phyloP scores from a whole-genome alignment of 2,329 filamentous ascomycete species.

The Mariannaea elegans region DNA sequence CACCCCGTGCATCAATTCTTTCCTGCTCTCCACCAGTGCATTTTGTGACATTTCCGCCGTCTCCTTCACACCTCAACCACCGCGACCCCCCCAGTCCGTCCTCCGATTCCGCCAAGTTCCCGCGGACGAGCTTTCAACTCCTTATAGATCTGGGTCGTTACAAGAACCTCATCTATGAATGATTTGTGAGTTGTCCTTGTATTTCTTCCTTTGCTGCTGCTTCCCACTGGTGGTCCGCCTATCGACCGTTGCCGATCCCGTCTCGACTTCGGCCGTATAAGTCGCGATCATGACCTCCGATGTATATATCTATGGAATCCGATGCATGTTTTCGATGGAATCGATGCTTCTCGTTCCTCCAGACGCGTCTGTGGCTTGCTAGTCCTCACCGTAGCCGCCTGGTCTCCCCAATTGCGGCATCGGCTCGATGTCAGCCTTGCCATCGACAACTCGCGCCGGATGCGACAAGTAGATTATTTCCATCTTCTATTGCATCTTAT shows the following conservation, averaged over 20 bases:
- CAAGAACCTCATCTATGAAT: slow-evolving; percentile 56
- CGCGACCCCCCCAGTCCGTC: slow-evolving; percentile 36
- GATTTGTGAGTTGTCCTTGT: slow-evolving; percentile 57
- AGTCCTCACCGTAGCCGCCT: slow-evolving; percentile 31
- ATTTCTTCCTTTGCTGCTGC: slow-evolving; percentile 40
- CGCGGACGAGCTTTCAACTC: slow-evolving; percentile 35
- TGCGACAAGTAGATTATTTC: slow-evolving; percentile 55
- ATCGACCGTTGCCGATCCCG: slow-evolving; percentile 50
- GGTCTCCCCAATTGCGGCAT: slow-evolving; percentile 54
- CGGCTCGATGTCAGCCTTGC: slow-evolving; percentile 57
- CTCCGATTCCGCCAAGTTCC: slow-evolving; percentile 40
- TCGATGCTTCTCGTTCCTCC: slow-evolving; percentile 45
- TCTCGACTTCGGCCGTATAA: slow-evolving; percentile 43
- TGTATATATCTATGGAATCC: slow-evolving; percentile 35
- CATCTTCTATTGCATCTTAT: slow-evolving; percentile 36
- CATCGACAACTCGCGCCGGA: slow-evolving; percentile 53
- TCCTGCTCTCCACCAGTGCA: slow-evolving; percentile 48
- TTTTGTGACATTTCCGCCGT: slow-evolving; percentile 47
- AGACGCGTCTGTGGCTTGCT: slow-evolving; percentile 40
- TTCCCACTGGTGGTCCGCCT: slow-evolving; percentile 44
- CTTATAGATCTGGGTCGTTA: slow-evolving; percentile 42
- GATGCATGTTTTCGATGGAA: slow-evolving; percentile 47
- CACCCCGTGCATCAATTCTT: slow-evolving; percentile 51
- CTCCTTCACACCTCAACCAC: slow-evolving; percentile 47
- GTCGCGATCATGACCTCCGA: slow-evolving; percentile 47